These are phyloP conservation scores for Mollisiaceae sp. DNA, from an alignment of 2,329 filamentous ascomycete species.

Conservation along the genomic window DNA sequence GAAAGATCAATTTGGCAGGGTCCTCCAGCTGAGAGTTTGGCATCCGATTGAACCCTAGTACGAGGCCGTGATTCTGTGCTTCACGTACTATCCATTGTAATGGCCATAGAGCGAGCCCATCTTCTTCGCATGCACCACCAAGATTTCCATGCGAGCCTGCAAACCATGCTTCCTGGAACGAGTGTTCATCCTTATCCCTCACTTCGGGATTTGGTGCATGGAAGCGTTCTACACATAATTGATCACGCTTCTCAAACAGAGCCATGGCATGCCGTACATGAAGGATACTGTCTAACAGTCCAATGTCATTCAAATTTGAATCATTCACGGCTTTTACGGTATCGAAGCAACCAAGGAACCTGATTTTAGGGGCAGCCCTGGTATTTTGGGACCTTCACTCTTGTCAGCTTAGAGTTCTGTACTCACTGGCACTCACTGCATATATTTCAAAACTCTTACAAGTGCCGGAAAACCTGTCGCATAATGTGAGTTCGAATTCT, in stretches of 20 bases:
- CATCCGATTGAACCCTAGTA: not conserved
- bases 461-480: too few species aligned
- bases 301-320: constrained; percentile 12
- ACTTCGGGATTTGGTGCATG: not conserved
- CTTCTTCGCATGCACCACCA: constrained; percentile 13
- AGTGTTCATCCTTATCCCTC: not conserved
- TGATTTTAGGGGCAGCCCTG: not conserved
- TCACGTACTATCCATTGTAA: constrained; percentile 13
- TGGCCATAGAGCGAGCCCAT: constrained; percentile 12
- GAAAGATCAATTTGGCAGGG: constrained; percentile 7
- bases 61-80: constrained; percentile 6
- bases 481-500: too few species aligned
- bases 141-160: constrained; percentile 15
- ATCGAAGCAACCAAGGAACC: constrained; percentile 8
- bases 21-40: constrained; percentile 8
- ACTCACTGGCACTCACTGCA: not conserved
- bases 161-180: constrained; percentile 16
- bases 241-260: constrained; percentile 11
- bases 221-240: constrained; percentile 8
- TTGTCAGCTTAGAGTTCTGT: not conserved
- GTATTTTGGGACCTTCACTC: constrained; percentile 1
- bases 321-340: constrained; percentile 6
- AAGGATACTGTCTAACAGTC: constrained; percentile 13
- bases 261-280: constrained; percentile 13
- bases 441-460: not conserved